phyloP scores from a whole-genome alignment of 2,329 filamentous ascomycete genomes.

The Exophiala sideris region DNA sequence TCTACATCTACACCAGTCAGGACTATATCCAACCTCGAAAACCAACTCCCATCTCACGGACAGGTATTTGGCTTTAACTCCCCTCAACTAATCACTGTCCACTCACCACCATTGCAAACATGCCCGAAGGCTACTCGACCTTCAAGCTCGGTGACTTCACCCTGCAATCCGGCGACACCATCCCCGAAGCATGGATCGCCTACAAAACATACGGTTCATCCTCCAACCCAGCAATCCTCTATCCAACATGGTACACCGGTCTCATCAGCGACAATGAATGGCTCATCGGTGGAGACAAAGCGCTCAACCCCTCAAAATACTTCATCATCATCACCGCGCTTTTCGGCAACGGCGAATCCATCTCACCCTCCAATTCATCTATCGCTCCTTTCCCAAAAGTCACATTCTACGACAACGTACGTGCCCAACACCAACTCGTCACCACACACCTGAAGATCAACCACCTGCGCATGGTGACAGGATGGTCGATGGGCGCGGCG shows the following conservation, averaged over 20 bases:
- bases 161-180: conserved; percentile 61
- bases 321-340: conserved; percentile 67
- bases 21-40: too few relatives aligned
- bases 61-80: not conserved
- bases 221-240: conserved; percentile 64
- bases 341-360: conserved; percentile 67
- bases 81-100: not conserved
- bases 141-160: conserved; percentile 64
- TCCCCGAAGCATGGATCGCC: conserved; percentile 65
- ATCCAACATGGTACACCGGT: conserved; percentile 73
- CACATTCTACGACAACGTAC: conserved; percentile 66
- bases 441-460: conserved; percentile 60
- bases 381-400: conserved; percentile 59
- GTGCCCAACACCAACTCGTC: conserved; percentile 63
- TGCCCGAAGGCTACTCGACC: conserved; percentile 43
- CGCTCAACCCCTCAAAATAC: conserved; percentile 62
- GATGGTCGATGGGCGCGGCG: conserved; percentile 69
- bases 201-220: conserved; percentile 72
- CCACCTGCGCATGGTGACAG: conserved; percentile 61
- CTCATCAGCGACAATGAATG: conserved; percentile 69
- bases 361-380: conserved; percentile 62
- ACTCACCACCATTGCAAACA: not conserved
- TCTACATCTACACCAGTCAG: too few relatives aligned
- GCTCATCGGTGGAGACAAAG: conserved; percentile 65
- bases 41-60: too few relatives aligned